Evolutionary conservation across 805 yeast species (phyloP).

Genomic region (Starmerella stellata): DNA sequence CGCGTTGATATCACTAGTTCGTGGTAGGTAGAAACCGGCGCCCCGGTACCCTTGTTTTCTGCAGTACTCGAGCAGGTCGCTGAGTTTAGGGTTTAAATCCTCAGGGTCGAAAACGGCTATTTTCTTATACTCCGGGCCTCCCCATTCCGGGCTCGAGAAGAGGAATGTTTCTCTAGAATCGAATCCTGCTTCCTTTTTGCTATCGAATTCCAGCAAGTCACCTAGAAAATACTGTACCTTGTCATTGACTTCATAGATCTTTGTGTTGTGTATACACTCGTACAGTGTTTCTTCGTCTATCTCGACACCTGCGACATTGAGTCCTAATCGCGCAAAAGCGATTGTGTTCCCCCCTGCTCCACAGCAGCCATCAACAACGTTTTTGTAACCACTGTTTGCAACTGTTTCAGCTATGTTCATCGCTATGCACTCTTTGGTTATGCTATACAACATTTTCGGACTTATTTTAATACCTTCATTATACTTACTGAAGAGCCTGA

Average conservation of each 20-base stretch:
- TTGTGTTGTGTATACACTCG: slow-evolving; percentile 35
- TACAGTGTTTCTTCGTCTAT: slow-evolving; percentile 11
- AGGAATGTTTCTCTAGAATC: slow-evolving; percentile 10
- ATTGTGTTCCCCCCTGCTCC: slow-evolving; percentile 83
- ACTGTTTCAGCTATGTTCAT: slow-evolving; percentile 19
- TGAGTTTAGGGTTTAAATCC: slow-evolving; percentile 11
- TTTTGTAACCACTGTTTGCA: slow-evolving; percentile 8
- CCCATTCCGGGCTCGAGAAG: slow-evolving; percentile 20
- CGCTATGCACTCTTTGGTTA: slow-evolving; percentile 72
- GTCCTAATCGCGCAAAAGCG: slow-evolving; percentile 40
- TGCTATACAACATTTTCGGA: slow-evolving; percentile 67
- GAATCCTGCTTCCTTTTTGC: slow-evolving; percentile 3
- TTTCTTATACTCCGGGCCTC: slow-evolving; percentile 15
- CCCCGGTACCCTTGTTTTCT: slow-evolving; percentile 3
- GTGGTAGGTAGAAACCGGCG: slow-evolving; percentile 12
- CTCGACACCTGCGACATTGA: slow-evolving; percentile 18
- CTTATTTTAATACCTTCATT: slow-evolving; percentile 56
- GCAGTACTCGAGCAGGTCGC: slow-evolving; percentile 7
- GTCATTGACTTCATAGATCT: slow-evolving; percentile 33
- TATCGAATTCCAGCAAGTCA: slow-evolving; percentile 30
- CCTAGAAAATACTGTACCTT: slow-evolving; percentile 30
- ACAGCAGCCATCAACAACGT: slow-evolving; percentile 50
- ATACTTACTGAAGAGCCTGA: slow-evolving; percentile 35
- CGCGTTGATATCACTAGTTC: slow-evolving; percentile 12
- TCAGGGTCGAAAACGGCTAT: slow-evolving; percentile 12